These are phyloP conservation scores for Termitomyces sp. DNA, from an alignment of 768 basidiomycete species.

Conservation along the genomic window DNA sequence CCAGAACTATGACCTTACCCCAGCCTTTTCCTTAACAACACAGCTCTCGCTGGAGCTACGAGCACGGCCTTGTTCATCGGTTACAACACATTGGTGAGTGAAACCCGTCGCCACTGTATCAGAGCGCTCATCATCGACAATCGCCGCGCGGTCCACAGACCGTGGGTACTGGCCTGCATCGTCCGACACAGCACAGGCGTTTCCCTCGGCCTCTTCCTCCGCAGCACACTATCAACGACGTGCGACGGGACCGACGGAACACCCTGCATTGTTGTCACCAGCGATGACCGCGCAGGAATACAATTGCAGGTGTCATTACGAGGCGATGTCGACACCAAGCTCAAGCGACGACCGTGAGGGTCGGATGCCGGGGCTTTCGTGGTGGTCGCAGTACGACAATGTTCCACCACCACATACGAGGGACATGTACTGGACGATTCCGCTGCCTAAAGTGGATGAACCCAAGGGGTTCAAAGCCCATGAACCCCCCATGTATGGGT, in stretches of 20 bases:
- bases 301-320: background rate
- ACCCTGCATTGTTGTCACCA: background rate
- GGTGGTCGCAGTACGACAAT: background rate
- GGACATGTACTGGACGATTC: conserved; percentile 8
- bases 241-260: background rate
- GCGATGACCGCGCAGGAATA: background rate
- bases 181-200: background rate
- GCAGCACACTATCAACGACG: background rate
- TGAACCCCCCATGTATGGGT: background rate
- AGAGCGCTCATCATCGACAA: background rate
- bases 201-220: background rate
- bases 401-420: conserved; percentile 9
- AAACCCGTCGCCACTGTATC: background rate
- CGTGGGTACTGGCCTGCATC: background rate
- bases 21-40: background rate
- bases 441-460: conserved; percentile 1
- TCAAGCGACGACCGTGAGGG: background rate
- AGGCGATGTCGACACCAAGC: background rate
- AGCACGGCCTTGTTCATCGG: background rate
- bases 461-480: background rate
- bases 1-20: background rate
- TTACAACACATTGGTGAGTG: background rate
- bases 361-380: conserved; percentile 1
- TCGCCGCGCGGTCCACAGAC: background rate
- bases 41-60: background rate